These are phyloP conservation scores for Cyberlindnera veronae DNA, from an alignment of 805 yeast genomes.

Conservation along the genomic window DNA sequence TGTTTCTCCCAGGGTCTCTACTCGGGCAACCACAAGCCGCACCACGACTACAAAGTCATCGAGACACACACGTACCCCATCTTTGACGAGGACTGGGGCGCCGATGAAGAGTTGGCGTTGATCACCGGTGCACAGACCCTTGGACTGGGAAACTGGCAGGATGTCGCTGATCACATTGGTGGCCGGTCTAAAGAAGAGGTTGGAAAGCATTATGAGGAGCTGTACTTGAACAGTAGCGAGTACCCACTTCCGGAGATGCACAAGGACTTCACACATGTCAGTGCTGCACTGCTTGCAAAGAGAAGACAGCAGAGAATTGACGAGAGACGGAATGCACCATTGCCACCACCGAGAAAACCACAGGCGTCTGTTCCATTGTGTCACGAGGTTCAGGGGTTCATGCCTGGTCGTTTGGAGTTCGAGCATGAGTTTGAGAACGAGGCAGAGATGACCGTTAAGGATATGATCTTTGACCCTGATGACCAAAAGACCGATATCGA, in stretches of 20 bases:
- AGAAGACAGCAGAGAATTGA: constrained; percentile 72
- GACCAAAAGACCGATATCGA: constrained; percentile 88
- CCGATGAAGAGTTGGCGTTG: constrained; percentile 88
- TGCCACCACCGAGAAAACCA: constrained; percentile 85
- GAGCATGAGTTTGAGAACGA: constrained; percentile 97
- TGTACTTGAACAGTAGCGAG: constrained; percentile 62
- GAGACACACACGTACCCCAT: constrained; percentile 96
- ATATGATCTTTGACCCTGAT: constrained; percentile 92
- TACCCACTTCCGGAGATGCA: constrained; percentile 91
- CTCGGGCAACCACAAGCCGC: constrained; percentile 87
- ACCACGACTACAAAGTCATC: constrained; percentile 86
- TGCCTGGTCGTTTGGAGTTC: constrained; percentile 98
- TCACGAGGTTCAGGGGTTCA: constrained; percentile 94
- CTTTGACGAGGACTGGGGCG: constrained; percentile 91
- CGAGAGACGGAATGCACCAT: constrained; percentile 61
- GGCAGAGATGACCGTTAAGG: constrained; percentile 91
- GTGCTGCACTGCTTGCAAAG: constrained; percentile 66
- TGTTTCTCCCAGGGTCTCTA: constrained; percentile 85
- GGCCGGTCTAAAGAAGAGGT: constrained; percentile 91
- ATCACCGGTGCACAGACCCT: constrained; percentile 88
- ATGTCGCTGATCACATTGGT: constrained; percentile 94
- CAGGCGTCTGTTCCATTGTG: constrained; percentile 93
- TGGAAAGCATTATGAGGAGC: constrained; percentile 69
- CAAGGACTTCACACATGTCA: constrained; percentile 55
- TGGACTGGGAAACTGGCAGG: constrained; percentile 98